Percentiles rank a stretch among this genome's conserved stretches.
Conservation (phyloP, 192 early-diverging fungal species). For the Backusella sp. region DNA sequence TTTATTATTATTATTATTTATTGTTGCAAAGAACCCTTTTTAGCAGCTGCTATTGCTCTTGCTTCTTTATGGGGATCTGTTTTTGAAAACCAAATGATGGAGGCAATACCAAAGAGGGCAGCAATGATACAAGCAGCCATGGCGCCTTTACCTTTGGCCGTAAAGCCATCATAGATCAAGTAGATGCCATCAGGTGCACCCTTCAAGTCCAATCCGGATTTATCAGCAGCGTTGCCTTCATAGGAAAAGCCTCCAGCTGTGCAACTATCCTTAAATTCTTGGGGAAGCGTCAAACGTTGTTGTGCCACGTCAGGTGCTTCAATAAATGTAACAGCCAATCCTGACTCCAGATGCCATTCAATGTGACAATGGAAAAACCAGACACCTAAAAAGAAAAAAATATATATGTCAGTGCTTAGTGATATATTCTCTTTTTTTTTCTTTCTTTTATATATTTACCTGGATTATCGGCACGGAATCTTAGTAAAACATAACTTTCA, state of each 20-base stretch:
- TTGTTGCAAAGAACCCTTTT: not conserved
- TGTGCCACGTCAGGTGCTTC: slow-evolving; percentile 70
- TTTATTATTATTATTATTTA: not conserved
- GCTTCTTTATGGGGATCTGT: slow-evolving; percentile 25
- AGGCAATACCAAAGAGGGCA: slow-evolving; percentile 70
- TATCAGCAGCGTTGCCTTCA: slow-evolving; percentile 74
- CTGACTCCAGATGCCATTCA: slow-evolving; percentile 71
- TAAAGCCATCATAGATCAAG: slow-evolving; percentile 57
- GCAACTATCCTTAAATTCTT: slow-evolving; percentile 63
- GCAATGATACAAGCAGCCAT: slow-evolving; percentile 69
- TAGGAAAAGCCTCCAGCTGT: slow-evolving; percentile 53
- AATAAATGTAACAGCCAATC: slow-evolving; percentile 67
- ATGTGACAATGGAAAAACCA: slow-evolving; percentile 65
- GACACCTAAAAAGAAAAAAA: not conserved
- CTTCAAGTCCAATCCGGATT: slow-evolving; percentile 59
- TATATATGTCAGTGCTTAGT: not conserved
- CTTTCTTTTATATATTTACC: not conserved
- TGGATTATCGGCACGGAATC: slow-evolving; percentile 80
- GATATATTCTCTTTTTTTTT: not conserved
- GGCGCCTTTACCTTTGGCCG: slow-evolving; percentile 65
- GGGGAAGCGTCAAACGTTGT: slow-evolving; percentile 49
- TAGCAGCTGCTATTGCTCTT: slow-evolving; percentile 9
- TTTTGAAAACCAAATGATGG: slow-evolving; percentile 74
- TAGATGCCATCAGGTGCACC: slow-evolving; percentile 54
- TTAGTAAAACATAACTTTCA: slow-evolving; percentile 64